Percentiles rank a stretch among this genome's conserved stretches.
Conservation (phyloP, 2,329 filamentous ascomycete species). For the Phyllosticta capitalensis region DNA sequence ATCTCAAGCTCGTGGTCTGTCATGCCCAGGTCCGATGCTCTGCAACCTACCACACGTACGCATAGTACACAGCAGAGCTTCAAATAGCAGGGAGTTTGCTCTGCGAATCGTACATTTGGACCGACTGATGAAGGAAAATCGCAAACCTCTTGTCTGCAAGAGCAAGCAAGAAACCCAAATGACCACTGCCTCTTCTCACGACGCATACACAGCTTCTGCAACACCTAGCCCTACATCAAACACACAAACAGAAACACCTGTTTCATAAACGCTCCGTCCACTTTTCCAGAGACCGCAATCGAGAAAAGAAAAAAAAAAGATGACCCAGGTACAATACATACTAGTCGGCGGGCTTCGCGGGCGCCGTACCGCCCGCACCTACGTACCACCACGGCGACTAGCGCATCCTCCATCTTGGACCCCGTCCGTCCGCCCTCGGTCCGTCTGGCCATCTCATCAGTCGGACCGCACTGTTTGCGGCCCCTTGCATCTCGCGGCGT, state of each 20-base stretch:
- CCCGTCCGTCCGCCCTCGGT: not conserved
- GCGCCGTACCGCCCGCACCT: not conserved
- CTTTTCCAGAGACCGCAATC: not conserved
- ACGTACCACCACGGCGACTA: not conserved
- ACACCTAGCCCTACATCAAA: not conserved
- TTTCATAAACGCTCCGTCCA: not conserved
- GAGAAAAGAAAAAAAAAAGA: not conserved
- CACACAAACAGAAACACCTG: not conserved
- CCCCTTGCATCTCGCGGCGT: too few species aligned
- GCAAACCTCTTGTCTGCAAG: too few species aligned
- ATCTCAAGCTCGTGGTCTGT: not conserved
- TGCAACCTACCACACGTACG: not conserved
- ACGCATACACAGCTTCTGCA: not conserved
- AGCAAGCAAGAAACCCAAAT: not conserved
- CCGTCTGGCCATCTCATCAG: too few species aligned
- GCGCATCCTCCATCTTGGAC: not conserved
- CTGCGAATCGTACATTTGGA: not conserved
- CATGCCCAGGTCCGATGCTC: too few species aligned
- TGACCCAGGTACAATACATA: too few species aligned
- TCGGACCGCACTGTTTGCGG: too few species aligned
- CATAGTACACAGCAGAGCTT: not conserved
- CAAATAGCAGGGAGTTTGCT: not conserved
- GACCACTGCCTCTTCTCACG: not conserved
- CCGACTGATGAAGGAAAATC: too few species aligned
- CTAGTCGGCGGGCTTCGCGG: not conserved